phyloP scores from a whole-genome alignment of 2,329 filamentous ascomycete genomes.

The Exophiala calicioides region DNA sequence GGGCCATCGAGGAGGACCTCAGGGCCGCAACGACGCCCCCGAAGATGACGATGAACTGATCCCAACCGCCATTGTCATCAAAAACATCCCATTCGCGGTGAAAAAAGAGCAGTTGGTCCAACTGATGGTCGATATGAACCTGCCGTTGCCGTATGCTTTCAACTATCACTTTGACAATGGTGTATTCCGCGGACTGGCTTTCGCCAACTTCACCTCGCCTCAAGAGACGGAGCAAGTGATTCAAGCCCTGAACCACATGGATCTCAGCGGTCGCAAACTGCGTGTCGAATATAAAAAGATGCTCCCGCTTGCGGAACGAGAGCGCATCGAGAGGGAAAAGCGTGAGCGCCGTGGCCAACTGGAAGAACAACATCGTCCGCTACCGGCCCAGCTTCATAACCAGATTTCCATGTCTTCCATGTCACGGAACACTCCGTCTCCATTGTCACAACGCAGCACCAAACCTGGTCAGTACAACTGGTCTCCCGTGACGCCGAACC shows the following conservation, averaged over 20 bases:
- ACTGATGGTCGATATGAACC: slow-evolving; percentile 90
- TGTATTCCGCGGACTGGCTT: slow-evolving; percentile 91
- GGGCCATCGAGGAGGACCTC: slow-evolving; percentile 42
- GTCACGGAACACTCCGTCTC: slow-evolving; percentile 65
- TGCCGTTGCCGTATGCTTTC: slow-evolving; percentile 95
- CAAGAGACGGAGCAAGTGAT: slow-evolving; percentile 94
- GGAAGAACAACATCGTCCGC: slow-evolving; percentile 90
- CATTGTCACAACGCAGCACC: slow-evolving; percentile 58
- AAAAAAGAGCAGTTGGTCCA: slow-evolving; percentile 93
- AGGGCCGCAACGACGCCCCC: slow-evolving; percentile 44
- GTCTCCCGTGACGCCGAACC: slow-evolving; percentile 24
- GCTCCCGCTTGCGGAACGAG: slow-evolving; percentile 89
- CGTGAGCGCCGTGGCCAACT: slow-evolving; percentile 91
- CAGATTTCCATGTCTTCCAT: slow-evolving; percentile 84
- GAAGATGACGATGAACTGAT: slow-evolving; percentile 78
- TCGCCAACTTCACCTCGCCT: slow-evolving; percentile 95
- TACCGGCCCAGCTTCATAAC: slow-evolving; percentile 69
- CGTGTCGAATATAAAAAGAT: slow-evolving; percentile 99
- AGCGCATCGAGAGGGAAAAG: slow-evolving; percentile 96
- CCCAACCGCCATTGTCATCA: slow-evolving; percentile 97
- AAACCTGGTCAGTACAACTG: slow-evolving; percentile 45
- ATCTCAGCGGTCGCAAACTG: slow-evolving; percentile 90
- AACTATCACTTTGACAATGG: slow-evolving; percentile 98
- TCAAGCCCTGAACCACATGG: slow-evolving; percentile 90
- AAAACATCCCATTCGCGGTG: slow-evolving; percentile 98